phyloP scores from a whole-genome alignment of 108 stramenopile genomes.

The Poteriospumella lacustris region DNA sequence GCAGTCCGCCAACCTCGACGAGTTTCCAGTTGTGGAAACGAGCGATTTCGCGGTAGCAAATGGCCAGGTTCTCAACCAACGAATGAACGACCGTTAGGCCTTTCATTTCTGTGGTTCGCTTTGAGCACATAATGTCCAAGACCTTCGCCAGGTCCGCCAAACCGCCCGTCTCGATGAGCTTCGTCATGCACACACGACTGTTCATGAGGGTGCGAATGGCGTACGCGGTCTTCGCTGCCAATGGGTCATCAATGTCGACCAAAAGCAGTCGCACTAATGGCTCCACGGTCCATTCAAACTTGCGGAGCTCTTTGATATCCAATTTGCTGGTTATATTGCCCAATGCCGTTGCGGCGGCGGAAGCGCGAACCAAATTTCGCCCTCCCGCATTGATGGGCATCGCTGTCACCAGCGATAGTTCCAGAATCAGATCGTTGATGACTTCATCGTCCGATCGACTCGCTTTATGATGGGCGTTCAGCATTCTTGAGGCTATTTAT shows the following conservation, averaged over 20 bases:
- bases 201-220: neutral
- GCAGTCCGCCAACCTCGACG: neutral
- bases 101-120: neutral
- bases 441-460: too few relatives aligned
- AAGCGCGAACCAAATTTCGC: neutral
- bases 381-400: neutral
- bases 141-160: neutral
- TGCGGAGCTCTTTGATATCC: neutral
- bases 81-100: neutral
- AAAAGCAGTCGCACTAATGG: constrained; percentile 8
- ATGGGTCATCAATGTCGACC: constrained; percentile 19
- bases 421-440: constrained; percentile 1
- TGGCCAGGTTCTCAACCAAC: neutral
- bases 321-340: neutral
- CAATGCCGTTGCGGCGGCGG: constrained; percentile 10
- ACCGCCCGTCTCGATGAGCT: neutral
- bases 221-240: constrained; percentile 4
- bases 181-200: neutral
- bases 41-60: constrained; percentile 23
- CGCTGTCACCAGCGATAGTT: neutral
- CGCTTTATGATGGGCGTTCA: too few relatives aligned
- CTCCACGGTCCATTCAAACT: neutral
- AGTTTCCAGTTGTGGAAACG: constrained; percentile 1
- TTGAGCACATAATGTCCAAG: neutral
- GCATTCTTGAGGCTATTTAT: too few relatives aligned